Evolutionary conservation across 495 filamentous ascomycete genomes (phyloP).

Genomic region (Penicillium atrosanguineum): DNA sequence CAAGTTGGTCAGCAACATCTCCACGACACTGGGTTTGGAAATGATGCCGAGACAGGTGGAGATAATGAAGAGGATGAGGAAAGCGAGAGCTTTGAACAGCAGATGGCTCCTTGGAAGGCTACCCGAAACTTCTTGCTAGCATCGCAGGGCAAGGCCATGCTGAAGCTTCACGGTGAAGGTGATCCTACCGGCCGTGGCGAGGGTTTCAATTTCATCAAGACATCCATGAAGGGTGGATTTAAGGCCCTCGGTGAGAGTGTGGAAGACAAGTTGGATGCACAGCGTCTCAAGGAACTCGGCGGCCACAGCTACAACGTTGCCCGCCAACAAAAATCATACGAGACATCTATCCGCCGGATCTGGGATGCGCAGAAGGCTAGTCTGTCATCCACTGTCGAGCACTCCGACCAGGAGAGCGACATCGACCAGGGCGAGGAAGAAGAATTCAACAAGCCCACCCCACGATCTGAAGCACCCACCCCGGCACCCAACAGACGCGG

Average conservation of each 20-base stretch:
- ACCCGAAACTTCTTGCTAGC: conserved; percentile 94
- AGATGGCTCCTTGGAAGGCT: conserved; percentile 91
- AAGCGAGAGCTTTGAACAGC: conserved; percentile 74
- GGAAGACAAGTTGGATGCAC: conserved; percentile 77
- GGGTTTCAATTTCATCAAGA: conserved; percentile 93
- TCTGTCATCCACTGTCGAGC: conserved; percentile 62
- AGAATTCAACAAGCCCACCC: conserved; percentile 59
- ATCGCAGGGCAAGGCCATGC: conserved; percentile 93
- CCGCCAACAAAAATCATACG: conserved; percentile 83
- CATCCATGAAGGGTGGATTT: conserved; percentile 98
- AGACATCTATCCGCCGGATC: conserved; percentile 79
- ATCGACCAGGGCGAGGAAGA: conserved; percentile 68
- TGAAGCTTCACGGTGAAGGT: conserved; percentile 87
- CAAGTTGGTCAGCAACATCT: conserved; percentile 87
- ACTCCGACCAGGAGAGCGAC: conserved; percentile 60
- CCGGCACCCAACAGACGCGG: conserved; percentile 47
- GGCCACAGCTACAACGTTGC: conserved; percentile 98
- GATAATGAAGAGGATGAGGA: conserved; percentile 65
- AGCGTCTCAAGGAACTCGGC: conserved; percentile 81
- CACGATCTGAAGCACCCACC: conserved; percentile 59
- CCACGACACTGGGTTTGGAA: conserved; percentile 73
- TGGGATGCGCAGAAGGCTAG: conserved; percentile 85
- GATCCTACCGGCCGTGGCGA: conserved; percentile 94
- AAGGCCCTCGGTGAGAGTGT: conserved; percentile 86
- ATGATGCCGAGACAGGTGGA: conserved; percentile 69